Evolutionary conservation across 2,329 filamentous ascomycete genomes (phyloP).

Genomic region (Colletotrichum sp.): DNA sequence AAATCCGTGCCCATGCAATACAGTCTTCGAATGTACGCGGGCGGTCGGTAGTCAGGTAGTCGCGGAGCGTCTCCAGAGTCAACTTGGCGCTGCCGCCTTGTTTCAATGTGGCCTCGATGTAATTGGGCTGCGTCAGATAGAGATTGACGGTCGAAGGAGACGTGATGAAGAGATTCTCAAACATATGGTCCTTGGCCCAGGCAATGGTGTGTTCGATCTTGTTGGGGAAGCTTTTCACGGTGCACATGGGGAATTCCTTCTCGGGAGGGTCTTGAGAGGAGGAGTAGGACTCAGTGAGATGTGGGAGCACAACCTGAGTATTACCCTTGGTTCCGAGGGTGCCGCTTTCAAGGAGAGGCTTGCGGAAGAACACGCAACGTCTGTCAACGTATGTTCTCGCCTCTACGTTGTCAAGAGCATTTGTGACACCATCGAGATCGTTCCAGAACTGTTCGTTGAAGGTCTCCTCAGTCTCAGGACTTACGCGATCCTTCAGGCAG

Average conservation of each 20-base stretch:
- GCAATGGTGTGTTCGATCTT: slow-evolving; percentile 98
- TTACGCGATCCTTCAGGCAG: slow-evolving; percentile 87
- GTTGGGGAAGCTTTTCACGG: slow-evolving; percentile 95
- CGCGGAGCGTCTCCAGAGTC: slow-evolving; percentile 86
- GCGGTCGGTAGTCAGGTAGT: slow-evolving; percentile 90
- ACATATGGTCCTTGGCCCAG: slow-evolving; percentile 90
- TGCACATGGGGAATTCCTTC: slow-evolving; percentile 99
- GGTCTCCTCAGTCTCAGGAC: slow-evolving; percentile 87
- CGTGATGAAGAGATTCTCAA: slow-evolving; percentile 92
- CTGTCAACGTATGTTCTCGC: slow-evolving; percentile 96
- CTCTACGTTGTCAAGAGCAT: slow-evolving; percentile 96
- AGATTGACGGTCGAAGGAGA: slow-evolving; percentile 93
- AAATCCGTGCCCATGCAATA: slow-evolving; percentile 89
- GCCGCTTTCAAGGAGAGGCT: slow-evolving; percentile 93
- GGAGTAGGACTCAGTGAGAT: slow-evolving; percentile 95
- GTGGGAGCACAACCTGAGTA: slow-evolving; percentile 91
- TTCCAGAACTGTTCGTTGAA: slow-evolving; percentile 97
- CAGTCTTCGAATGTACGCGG: slow-evolving; percentile 94
- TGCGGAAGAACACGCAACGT: slow-evolving; percentile 97
- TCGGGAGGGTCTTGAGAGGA: slow-evolving; percentile 94
- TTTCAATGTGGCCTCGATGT: slow-evolving; percentile 84
- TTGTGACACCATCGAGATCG: slow-evolving; percentile 87
- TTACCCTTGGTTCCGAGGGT: slow-evolving; percentile 99
- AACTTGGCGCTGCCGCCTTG: slow-evolving; percentile 95
- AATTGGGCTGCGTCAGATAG: slow-evolving; percentile 90